Conservation (phyloP, 768 basidiomycete genomes). For the Lenzites betulinus region DNA sequence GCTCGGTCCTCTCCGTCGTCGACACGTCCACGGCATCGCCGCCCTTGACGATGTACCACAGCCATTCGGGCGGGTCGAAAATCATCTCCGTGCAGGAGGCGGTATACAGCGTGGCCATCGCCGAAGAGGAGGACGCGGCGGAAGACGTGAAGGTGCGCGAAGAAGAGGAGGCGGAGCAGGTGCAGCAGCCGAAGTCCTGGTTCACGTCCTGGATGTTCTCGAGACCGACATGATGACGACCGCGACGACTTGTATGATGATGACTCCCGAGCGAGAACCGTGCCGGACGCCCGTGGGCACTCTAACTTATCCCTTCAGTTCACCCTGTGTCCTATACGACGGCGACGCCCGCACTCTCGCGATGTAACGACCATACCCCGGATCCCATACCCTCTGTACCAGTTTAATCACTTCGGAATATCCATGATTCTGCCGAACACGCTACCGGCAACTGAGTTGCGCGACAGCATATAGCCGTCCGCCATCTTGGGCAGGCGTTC, state of each 20-base stretch:
- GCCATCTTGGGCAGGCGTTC: neutral
- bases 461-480: constrained; percentile 23
- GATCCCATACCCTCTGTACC: constrained; percentile 20
- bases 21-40: neutral
- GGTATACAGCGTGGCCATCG: constrained; percentile 66
- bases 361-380: constrained; percentile 17
- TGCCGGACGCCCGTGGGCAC: neutral
- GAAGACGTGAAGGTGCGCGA: constrained; percentile 57
- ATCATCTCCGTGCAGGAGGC: constrained; percentile 60
- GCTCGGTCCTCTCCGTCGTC: constrained; percentile 25
- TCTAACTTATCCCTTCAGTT: constrained; percentile 19
- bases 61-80: constrained; percentile 27
- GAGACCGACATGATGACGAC: constrained; percentile 25
- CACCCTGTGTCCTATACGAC: neutral
- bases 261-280: neutral
- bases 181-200: constrained; percentile 54
- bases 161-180: constrained; percentile 49
- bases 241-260: constrained; percentile 11
- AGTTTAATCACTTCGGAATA: constrained; percentile 22
- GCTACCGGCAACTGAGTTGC: constrained; percentile 18
- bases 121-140: constrained; percentile 64
- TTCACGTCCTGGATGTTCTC: constrained; percentile 69
- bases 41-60: constrained; percentile 3
- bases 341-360: neutral
- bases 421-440: constrained; percentile 28